Conservation (phyloP, 176 grass and related monocot species). For the Triticum turgidum region DNA sequence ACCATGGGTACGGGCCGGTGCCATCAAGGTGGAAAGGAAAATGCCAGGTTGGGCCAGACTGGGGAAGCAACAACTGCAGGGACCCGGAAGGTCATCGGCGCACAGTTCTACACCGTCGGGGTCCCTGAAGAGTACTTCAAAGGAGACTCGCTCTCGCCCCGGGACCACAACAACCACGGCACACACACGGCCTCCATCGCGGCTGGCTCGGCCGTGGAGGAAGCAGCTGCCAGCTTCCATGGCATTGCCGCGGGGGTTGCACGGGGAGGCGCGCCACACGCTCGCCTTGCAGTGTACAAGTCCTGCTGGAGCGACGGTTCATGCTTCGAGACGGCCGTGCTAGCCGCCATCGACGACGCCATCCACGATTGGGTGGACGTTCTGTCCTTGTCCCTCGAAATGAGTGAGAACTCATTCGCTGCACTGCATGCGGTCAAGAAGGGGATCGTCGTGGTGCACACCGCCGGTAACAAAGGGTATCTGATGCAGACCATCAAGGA, state of each 20-base stretch:
- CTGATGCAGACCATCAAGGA: not conserved
- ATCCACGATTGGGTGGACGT: too few species aligned
- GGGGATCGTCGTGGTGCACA: slow-evolving; percentile 3
- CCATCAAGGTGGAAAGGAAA: too few species aligned
- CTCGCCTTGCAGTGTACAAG: slow-evolving; percentile 23
- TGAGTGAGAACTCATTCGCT: slow-evolving; percentile 10
- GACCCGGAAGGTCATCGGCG: too few species aligned
- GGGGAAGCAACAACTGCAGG: too few species aligned
- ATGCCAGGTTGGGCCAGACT: too few species aligned
- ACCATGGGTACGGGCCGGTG: too few species aligned
- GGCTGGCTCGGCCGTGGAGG: not conserved
- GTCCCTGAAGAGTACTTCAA: not conserved
- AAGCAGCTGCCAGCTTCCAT: not conserved
- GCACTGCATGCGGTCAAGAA: slow-evolving; percentile 19
- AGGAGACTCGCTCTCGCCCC: not conserved
- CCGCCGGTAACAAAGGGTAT: not conserved
- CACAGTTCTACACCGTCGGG: too few species aligned
- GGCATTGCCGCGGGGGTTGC: not conserved
- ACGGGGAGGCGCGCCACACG: slow-evolving; percentile 7
- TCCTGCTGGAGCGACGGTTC: too few species aligned
- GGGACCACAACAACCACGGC: not conserved
- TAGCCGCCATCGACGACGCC: too few species aligned
- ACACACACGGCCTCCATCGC: slow-evolving; percentile 41
- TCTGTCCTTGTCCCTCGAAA: too few species aligned
- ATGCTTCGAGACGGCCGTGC: too few species aligned